phyloP scores from a whole-genome alignment of 2,329 filamentous ascomycete species.

The Dryadomyces sulphureus region DNA sequence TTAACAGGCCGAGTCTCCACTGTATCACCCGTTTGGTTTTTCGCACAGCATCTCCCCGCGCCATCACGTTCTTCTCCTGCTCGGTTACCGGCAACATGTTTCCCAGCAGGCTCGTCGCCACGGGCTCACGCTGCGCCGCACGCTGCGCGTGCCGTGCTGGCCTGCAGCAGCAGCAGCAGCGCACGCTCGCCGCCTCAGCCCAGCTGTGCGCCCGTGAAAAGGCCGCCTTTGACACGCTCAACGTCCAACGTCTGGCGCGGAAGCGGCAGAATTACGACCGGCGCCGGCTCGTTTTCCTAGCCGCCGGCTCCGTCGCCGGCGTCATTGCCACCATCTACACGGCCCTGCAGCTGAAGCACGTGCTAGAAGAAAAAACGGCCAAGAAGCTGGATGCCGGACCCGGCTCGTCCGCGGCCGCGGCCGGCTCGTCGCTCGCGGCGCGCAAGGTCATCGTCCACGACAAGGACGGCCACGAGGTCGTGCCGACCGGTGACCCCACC shows the following conservation, averaged over 20 bases:
- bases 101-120: no score
- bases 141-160: no score
- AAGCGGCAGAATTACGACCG: conserved; percentile 33
- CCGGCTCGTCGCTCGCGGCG: background rate
- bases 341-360: conserved; percentile 33
- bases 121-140: no score
- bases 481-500: conserved; percentile 68
- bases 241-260: conserved; percentile 31
- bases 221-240: conserved; percentile 28
- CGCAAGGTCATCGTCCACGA: conserved; percentile 46
- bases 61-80: no score
- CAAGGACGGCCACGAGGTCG: conserved; percentile 56
- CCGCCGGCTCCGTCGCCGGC: conserved; percentile 33
- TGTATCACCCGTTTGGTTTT: no score
- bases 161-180: no score
- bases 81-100: no score
- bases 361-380: conserved; percentile 15
- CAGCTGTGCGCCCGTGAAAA: no score
- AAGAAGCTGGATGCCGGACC: conserved; percentile 26
- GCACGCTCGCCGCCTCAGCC: no score
- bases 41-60: no score
- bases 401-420: conserved; percentile 14
- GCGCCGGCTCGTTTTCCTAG: conserved; percentile 35
- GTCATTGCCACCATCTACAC: conserved; percentile 35
- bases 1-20: no score